These are phyloP conservation scores for Colletotrichum eleusines DNA, from an alignment of 2,329 filamentous ascomycete species.

Conservation along the genomic window DNA sequence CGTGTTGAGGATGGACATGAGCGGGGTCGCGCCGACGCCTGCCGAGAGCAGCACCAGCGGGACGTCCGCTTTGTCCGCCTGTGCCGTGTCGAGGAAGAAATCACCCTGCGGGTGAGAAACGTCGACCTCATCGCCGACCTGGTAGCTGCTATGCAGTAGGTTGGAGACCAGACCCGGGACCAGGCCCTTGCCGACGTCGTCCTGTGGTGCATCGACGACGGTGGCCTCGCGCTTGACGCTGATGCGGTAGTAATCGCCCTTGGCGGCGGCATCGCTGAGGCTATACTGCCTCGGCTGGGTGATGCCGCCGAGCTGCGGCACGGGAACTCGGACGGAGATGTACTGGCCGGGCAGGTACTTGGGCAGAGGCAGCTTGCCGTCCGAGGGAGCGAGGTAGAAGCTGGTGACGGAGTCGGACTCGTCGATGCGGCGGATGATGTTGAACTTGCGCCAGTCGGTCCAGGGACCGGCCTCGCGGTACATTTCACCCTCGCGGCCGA, in stretches of 20 bases:
- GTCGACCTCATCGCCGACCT: slow-evolving; percentile 65
- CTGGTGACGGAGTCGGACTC: slow-evolving; percentile 73
- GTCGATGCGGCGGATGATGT: slow-evolving; percentile 69
- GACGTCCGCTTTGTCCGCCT: slow-evolving; percentile 53
- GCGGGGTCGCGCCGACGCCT: slow-evolving; percentile 76
- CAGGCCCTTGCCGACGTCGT: slow-evolving; percentile 51
- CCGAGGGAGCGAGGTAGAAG: slow-evolving; percentile 77
- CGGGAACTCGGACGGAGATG: slow-evolving; percentile 72
- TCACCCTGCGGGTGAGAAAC: slow-evolving; percentile 68
- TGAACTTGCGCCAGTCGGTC: slow-evolving; percentile 64
- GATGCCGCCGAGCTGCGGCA: slow-evolving; percentile 70
- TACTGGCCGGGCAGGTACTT: slow-evolving; percentile 79
- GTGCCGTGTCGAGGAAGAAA: slow-evolving; percentile 69
- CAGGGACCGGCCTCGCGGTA: slow-evolving; percentile 65
- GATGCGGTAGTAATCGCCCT: slow-evolving; percentile 74
- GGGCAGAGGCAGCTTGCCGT: slow-evolving; percentile 66
- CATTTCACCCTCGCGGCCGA: slow-evolving; percentile 71
- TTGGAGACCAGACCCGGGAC: slow-evolving; percentile 65
- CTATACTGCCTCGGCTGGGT: slow-evolving; percentile 82
- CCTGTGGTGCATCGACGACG: slow-evolving; percentile 45
- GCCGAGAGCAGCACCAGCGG: slow-evolving; percentile 76
- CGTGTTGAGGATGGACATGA: slow-evolving; percentile 74
- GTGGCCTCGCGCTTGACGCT: slow-evolving; percentile 75
- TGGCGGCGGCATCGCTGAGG: slow-evolving; percentile 68
- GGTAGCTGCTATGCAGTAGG: slow-evolving; percentile 61